Evolutionary conservation across 2,329 filamentous ascomycete species (phyloP).

Genomic region (Alternaria incomplexa): DNA sequence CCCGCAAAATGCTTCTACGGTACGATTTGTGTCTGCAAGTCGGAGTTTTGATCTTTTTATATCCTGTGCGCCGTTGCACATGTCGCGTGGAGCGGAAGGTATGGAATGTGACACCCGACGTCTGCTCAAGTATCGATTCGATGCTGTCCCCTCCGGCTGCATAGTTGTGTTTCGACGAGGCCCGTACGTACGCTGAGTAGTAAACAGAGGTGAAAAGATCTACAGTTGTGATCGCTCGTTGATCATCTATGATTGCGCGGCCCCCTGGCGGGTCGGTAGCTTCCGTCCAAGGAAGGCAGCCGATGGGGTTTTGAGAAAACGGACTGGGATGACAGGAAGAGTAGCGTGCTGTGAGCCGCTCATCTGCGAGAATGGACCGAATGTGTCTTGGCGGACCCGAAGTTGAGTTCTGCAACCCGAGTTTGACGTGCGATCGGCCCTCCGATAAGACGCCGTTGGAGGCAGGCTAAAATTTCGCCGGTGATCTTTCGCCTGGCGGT

Average conservation of each 20-base stretch:
- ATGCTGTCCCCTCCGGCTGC: slow-evolving; percentile 20
- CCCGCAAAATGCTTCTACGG: slow-evolving; percentile 1
- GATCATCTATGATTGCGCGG: slow-evolving; percentile 31
- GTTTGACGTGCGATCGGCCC: slow-evolving; percentile 6
- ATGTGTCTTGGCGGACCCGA: slow-evolving; percentile 12
- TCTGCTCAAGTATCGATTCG: slow-evolving; percentile 28
- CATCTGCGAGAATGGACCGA: slow-evolving; percentile 12
- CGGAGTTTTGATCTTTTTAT: slow-evolving; percentile 1
- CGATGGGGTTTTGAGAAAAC: slow-evolving; percentile 20
- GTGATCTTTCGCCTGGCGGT: slow-evolving; percentile 15
- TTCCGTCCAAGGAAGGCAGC: slow-evolving; percentile 30
- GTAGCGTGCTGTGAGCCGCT: background rate
- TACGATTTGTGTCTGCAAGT: background rate
- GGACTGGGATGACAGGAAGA: background rate
- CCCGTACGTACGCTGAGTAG: background rate
- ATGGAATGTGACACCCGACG: slow-evolving; percentile 9
- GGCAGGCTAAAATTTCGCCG: slow-evolving; percentile 11
- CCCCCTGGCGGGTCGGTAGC: slow-evolving; percentile 30
- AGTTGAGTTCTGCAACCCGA: slow-evolving; percentile 9
- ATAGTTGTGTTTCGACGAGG: background rate
- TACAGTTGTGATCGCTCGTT: slow-evolving; percentile 21
- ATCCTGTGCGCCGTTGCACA: slow-evolving; percentile 22
- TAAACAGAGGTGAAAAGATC: slow-evolving; percentile 20
- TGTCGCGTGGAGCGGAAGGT: slow-evolving; percentile 15
- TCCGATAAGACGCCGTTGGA: slow-evolving; percentile 25